These are phyloP conservation scores for Raddia distichophylla DNA, from an alignment of 176 grass and related monocot genomes.

Conservation along the genomic window DNA sequence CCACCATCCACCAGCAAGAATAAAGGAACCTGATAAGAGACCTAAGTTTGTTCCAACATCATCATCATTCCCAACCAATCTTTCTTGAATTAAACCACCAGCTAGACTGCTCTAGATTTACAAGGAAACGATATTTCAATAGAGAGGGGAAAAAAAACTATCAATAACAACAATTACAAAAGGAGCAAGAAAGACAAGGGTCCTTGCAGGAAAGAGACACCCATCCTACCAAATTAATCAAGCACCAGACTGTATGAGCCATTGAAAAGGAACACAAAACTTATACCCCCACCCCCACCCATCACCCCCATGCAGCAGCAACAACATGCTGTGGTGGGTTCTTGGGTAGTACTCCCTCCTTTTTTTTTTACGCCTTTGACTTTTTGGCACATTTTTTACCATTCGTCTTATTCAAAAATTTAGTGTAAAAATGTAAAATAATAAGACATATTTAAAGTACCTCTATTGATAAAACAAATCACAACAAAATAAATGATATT, in stretches of 20 bases:
- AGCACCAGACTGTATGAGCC: constrained; percentile 34
- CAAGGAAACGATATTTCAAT: not conserved
- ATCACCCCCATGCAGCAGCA: constrained; percentile 39
- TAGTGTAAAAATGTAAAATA: too few relatives aligned
- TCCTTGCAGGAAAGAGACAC: constrained; percentile 49
- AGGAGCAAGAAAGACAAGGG: not conserved
- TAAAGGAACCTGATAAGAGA: not conserved
- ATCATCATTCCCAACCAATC: not conserved
- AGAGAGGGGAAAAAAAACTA: not conserved
- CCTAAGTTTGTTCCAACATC: not conserved
- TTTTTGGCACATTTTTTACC: too few relatives aligned
- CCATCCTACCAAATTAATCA: constrained; percentile 49
- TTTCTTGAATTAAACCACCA: not conserved
- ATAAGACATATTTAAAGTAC: too few relatives aligned
- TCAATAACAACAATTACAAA: not conserved
- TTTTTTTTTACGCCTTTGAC: too few relatives aligned
- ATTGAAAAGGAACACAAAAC: constrained; percentile 21
- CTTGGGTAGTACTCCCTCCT: too few relatives aligned
- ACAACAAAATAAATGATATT: too few relatives aligned
- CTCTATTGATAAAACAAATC: too few relatives aligned
- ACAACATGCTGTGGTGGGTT: constrained; percentile 19
- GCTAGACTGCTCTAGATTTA: constrained; percentile 22
- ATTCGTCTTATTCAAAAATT: too few relatives aligned
- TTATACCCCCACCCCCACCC: constrained; percentile 17
- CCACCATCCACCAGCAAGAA: constrained; percentile 4